These are phyloP conservation scores for Chlamydomonas sphaeroides DNA, from an alignment of 139 green algal genomes.

Conservation along the genomic window DNA sequence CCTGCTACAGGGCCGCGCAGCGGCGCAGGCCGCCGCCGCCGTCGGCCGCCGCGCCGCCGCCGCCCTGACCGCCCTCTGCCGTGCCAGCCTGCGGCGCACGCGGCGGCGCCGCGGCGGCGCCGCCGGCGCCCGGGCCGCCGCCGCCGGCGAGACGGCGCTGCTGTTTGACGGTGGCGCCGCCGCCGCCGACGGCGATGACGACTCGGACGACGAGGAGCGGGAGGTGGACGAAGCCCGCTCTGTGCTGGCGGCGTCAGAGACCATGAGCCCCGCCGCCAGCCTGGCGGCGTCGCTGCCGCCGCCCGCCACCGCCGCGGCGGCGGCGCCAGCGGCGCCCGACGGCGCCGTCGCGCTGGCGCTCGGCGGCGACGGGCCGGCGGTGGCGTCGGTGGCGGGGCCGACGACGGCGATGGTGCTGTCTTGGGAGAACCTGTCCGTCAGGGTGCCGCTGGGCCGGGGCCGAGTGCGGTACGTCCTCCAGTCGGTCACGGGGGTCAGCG, in stretches of 20 bases:
- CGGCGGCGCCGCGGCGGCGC: constrained; percentile 1
- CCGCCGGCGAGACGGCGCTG: background rate
- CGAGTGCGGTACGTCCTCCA: constrained; percentile 51
- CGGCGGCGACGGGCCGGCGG: background rate
- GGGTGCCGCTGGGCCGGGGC: constrained; percentile 46
- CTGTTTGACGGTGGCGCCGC: background rate
- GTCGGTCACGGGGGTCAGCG: constrained; percentile 43
- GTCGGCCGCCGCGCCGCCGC: background rate
- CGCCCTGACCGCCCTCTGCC: background rate
- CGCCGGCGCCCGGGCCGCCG: background rate
- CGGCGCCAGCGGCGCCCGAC: no score
- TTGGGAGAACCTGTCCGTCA: constrained; percentile 67
- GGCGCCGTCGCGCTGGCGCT: no score
- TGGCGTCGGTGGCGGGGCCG: background rate
- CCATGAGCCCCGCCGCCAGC: background rate
- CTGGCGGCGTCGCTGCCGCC: background rate
- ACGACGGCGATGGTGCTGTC: constrained; percentile 53
- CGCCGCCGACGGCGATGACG: background rate
- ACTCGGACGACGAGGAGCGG: constrained; percentile 12
- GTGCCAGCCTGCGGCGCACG: background rate
- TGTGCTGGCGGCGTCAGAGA: background rate
- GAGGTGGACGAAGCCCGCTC: constrained; percentile 32
- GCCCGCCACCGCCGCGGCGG: background rate
- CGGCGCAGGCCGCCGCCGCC: background rate
- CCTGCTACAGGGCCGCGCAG: background rate